phyloP scores from a whole-genome alignment of 176 grass and related monocot species.

The Musa itinerans region DNA sequence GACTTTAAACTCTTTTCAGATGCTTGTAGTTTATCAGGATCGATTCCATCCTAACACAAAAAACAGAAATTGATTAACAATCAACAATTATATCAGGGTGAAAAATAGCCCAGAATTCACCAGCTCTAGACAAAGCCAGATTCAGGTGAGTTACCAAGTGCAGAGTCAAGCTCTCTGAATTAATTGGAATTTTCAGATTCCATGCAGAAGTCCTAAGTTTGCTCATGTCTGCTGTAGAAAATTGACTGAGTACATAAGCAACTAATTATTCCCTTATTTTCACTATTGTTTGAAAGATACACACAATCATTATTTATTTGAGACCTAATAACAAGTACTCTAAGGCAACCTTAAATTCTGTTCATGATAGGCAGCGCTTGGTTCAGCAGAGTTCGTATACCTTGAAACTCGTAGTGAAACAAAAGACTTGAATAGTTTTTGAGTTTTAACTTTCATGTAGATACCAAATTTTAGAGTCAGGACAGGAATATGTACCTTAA shows the following conservation, averaged over 20 bases:
- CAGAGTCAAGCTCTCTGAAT: too few relatives aligned
- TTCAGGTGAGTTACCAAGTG: not conserved
- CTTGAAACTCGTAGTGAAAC: not conserved
- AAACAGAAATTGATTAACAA: not conserved
- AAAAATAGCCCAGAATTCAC: not conserved
- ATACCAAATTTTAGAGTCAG: not conserved
- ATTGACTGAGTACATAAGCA: too few relatives aligned
- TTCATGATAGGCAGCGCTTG: not conserved
- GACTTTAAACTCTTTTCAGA: constrained; percentile 70
- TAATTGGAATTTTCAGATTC: too few relatives aligned
- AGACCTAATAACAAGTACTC: too few relatives aligned
- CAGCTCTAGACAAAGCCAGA: not conserved
- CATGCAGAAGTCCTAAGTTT: too few relatives aligned
- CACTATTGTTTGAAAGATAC: too few relatives aligned
- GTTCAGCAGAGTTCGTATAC: not conserved
- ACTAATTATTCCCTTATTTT: too few relatives aligned
- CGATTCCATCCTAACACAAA: constrained; percentile 52
- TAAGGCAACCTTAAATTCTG: too few relatives aligned
- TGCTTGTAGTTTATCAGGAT: constrained; percentile 52
- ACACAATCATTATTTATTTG: too few relatives aligned
- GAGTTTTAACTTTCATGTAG: not conserved
- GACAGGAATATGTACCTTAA: constrained; percentile 44
- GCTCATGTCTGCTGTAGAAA: too few relatives aligned
- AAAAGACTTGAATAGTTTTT: not conserved
- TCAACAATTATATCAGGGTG: not conserved